A percentile compares a stretch with the other conserved stretches of the same genome.
These are phyloP conservation scores for Epichloe uncinata DNA, from an alignment of 2,329 filamentous ascomycete genomes.

Conservation along the genomic window DNA sequence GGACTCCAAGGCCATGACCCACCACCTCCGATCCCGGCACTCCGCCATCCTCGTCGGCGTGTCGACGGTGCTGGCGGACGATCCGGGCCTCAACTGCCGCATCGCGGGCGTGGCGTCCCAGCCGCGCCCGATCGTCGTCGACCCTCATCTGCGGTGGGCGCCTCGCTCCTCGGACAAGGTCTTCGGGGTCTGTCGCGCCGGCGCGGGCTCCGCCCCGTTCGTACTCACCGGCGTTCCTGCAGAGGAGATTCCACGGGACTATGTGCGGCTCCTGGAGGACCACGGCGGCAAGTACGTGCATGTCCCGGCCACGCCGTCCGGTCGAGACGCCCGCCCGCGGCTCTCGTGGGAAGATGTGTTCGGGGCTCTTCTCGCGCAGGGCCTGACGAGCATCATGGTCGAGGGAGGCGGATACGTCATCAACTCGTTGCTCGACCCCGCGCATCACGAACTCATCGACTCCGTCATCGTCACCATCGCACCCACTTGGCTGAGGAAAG, in stretches of 20 bases:
- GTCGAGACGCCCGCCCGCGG: constrained; percentile 26
- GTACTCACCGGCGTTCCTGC: constrained; percentile 42
- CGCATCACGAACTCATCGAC: constrained; percentile 50
- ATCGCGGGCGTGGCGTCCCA: constrained; percentile 50
- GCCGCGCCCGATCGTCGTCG: constrained; percentile 70
- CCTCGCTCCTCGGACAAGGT: constrained; percentile 49
- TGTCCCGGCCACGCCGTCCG: constrained; percentile 20
- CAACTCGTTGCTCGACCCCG: constrained; percentile 59
- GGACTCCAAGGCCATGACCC: constrained; percentile 82
- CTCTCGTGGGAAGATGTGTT: constrained; percentile 56
- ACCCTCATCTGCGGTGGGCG: constrained; percentile 64
- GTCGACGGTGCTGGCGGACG: constrained; percentile 71
- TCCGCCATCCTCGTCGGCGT: constrained; percentile 77
- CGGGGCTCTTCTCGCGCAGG: constrained; percentile 39
- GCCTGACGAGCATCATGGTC: constrained; percentile 72
- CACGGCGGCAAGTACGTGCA: constrained; percentile 40
- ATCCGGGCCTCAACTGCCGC: constrained; percentile 76
- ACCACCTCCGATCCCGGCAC: constrained; percentile 72
- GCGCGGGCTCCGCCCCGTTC: constrained; percentile 60
- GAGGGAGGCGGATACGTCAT: constrained; percentile 79
- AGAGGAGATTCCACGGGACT: constrained; percentile 28
- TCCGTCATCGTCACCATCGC: constrained; percentile 81
- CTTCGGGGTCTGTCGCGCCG: constrained; percentile 47
- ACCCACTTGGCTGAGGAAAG: constrained; percentile 76
- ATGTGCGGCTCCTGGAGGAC: constrained; percentile 27